Evolutionary conservation across 352 stramenopile genomes (phyloP).

Genomic region (Aphanomyces euteiches): DNA sequence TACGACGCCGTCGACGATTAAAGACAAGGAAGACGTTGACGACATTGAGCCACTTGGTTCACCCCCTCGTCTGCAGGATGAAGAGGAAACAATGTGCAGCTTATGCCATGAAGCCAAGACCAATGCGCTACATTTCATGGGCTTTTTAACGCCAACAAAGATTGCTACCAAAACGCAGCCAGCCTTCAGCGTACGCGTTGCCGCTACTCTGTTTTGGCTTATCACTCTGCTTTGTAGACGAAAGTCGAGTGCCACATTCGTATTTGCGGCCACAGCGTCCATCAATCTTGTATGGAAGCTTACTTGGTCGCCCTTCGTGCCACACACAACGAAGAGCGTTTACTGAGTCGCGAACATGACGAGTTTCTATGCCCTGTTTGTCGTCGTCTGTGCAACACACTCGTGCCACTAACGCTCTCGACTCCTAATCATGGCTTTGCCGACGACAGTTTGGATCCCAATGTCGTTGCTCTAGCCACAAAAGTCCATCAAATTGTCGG

Average conservation of each 20-base stretch:
- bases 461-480: neutral
- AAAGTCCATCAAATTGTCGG: neutral
- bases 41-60: neutral
- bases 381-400: constrained; percentile 65
- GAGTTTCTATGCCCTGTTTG: constrained; percentile 81
- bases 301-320: constrained; percentile 54
- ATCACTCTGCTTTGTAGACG: neutral
- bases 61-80: neutral
- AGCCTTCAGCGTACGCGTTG: neutral
- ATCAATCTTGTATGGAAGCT: constrained; percentile 61
- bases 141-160: neutral
- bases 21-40: no score
- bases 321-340: constrained; percentile 45
- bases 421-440: neutral
- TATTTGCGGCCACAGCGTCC: constrained; percentile 60
- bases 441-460: neutral
- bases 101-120: constrained; percentile 12
- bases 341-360: constrained; percentile 60
- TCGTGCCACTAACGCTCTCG: constrained; percentile 39
- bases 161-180: neutral
- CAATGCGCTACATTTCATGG: neutral
- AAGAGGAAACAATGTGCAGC: neutral
- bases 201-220: neutral
- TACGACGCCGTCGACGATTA: constrained; percentile 6
- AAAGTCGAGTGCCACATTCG: constrained; percentile 12